Percentiles rank a stretch among this genome's conserved stretches.
These are phyloP conservation scores for Pezicula neosporulosa DNA, from an alignment of 2,329 filamentous ascomycete genomes.

Conservation along the genomic window DNA sequence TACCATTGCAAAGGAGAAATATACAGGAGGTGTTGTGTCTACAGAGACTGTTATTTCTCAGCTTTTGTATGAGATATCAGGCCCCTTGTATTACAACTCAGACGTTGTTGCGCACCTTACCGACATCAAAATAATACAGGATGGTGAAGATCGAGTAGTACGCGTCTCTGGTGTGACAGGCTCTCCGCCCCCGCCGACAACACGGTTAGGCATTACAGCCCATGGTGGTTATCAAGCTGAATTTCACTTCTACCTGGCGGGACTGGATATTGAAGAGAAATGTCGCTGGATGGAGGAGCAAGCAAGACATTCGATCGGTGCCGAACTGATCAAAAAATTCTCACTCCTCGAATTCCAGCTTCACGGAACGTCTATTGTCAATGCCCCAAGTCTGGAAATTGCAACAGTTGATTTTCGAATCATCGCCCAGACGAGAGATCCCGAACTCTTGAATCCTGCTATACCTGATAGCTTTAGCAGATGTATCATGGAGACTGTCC, in stretches of 20 bases:
- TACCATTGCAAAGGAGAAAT: conserved; percentile 40
- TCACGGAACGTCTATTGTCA: neutral
- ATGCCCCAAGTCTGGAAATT: no score
- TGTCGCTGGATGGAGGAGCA: conserved; percentile 37
- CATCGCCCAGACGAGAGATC: no score
- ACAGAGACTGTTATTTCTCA: conserved; percentile 49
- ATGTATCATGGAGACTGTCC: no score
- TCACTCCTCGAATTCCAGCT: conserved; percentile 29
- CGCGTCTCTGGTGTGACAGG: conserved; percentile 40
- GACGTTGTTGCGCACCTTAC: conserved; percentile 52
- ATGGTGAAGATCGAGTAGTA: conserved; percentile 47
- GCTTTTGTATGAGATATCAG: conserved; percentile 50
- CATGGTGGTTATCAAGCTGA: conserved; percentile 41
- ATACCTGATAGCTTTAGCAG: no score
- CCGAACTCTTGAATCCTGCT: no score
- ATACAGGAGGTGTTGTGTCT: conserved; percentile 35
- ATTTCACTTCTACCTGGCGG: conserved; percentile 37
- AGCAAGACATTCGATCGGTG: conserved; percentile 29
- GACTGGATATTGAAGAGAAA: conserved; percentile 39
- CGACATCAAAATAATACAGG: conserved; percentile 45
- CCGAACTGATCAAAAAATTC: conserved; percentile 25
- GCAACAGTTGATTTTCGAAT: no score
- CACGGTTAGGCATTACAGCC: conserved; percentile 38
- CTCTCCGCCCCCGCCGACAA: conserved; percentile 32
- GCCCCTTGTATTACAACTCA: conserved; percentile 53